Percentiles rank a stretch among this genome's conserved stretches.
Evolutionary conservation across 106 monocot genomes (phyloP).

Genomic region (Chionographis japonica): DNA sequence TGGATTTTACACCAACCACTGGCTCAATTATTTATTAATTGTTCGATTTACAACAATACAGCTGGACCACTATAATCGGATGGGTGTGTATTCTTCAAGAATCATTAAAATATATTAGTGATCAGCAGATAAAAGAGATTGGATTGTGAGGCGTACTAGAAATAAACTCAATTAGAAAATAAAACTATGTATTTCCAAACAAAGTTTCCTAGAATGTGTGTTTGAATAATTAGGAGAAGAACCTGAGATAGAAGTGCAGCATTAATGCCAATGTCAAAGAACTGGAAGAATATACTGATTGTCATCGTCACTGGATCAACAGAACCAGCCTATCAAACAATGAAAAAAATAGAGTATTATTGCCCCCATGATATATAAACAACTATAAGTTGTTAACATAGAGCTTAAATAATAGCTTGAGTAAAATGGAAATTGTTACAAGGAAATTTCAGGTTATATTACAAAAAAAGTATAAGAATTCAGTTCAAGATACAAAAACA

Average conservation of each 20-base stretch:
- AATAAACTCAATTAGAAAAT: neutral
- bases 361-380: neutral
- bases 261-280: slow-evolving; percentile 94
- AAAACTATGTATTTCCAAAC: neutral
- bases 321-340: slow-evolving; percentile 59
- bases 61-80: too few species aligned
- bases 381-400: neutral
- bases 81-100: too few species aligned
- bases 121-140: too few species aligned
- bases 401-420: neutral
- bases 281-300: slow-evolving; percentile 81
- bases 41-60: too few species aligned
- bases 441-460: too few species aligned
- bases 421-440: too few species aligned
- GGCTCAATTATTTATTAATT: too few species aligned
- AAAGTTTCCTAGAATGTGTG: neutral
- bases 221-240: neutral
- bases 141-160: too few species aligned
- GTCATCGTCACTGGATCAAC: slow-evolving; percentile 94
- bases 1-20: too few species aligned
- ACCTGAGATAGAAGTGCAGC: slow-evolving; percentile 84
- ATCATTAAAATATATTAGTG: too few species aligned
- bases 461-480: too few species aligned
- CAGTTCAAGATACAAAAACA: neutral
- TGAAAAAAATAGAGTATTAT: slow-evolving; percentile 1